Evolutionary conservation across 805 yeast species (phyloP).

Genomic region (Candida alai): DNA sequence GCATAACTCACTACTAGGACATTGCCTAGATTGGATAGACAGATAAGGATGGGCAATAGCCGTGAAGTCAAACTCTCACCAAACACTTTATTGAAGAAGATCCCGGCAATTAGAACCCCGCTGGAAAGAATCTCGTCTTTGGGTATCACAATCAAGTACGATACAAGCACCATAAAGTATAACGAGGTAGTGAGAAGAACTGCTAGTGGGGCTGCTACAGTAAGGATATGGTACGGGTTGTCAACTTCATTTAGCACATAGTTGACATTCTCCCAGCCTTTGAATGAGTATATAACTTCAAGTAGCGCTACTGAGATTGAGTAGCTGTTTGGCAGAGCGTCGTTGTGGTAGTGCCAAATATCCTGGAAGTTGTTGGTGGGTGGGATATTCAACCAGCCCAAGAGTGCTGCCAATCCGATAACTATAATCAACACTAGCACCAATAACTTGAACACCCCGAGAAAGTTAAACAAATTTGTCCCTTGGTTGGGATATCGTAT

Average conservation of each 20-base stretch:
- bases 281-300: constrained; percentile 59
- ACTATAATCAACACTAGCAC: constrained; percentile 47
- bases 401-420: constrained; percentile 42
- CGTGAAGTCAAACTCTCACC: constrained; percentile 50
- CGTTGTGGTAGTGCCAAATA: constrained; percentile 27
- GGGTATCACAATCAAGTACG: constrained; percentile 54
- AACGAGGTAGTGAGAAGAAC: constrained; percentile 49
- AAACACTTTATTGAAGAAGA: constrained; percentile 54
- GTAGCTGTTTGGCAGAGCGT: constrained; percentile 35
- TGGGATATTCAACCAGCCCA: constrained; percentile 25
- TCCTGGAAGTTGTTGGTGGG: constrained; percentile 23
- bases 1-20: constrained; percentile 63
- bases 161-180: constrained; percentile 53
- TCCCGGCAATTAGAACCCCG: constrained; percentile 63
- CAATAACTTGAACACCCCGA: constrained; percentile 53
- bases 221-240: constrained; percentile 53
- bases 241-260: constrained; percentile 56
- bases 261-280: constrained; percentile 71
- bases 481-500: constrained; percentile 47
- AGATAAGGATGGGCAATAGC: constrained; percentile 53
- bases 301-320: constrained; percentile 53
- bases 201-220: constrained; percentile 60
- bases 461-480: constrained; percentile 46
- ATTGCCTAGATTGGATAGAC: constrained; percentile 60
- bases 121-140: constrained; percentile 45